A percentile compares a stretch with the other conserved stretches of the same genome.
Conservation (phyloP, 2,329 filamentous ascomycete species). For the Bisporella sp. region DNA sequence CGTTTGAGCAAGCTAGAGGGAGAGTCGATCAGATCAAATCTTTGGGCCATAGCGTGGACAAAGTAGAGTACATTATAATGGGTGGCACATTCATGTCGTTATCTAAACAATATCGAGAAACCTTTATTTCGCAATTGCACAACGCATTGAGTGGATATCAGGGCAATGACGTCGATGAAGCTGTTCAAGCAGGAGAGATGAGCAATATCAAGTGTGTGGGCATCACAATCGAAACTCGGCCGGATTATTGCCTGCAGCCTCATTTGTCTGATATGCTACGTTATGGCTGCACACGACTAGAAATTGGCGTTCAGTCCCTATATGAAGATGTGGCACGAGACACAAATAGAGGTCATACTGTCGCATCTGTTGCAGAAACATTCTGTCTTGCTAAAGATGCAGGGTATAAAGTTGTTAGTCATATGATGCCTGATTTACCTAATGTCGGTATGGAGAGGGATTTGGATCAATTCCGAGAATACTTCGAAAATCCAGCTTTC, state of each 20-base stretch:
- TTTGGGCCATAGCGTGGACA: conserved; percentile 93
- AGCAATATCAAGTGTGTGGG: conserved; percentile 97
- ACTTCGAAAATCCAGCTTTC: conserved; percentile 95
- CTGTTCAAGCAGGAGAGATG: conserved; percentile 90
- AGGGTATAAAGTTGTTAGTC: conserved; percentile 96
- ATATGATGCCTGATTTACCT: conserved; percentile 99
- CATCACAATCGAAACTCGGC: conserved; percentile 95
- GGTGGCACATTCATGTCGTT: conserved; percentile 99
- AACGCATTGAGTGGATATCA: conserved; percentile 96
- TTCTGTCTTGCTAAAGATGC: conserved; percentile 97
- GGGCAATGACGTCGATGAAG: conserved; percentile 89
- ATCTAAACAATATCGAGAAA: conserved; percentile 78
- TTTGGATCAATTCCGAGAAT: conserved; percentile 92
- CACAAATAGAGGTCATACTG: conserved; percentile 94
- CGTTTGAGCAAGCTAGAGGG: conserved; percentile 93
- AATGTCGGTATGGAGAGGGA: conserved; percentile 99
- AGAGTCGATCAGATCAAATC: conserved; percentile 95
- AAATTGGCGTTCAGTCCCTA: conserved; percentile 91
- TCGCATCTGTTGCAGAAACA: conserved; percentile 90
- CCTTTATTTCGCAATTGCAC: conserved; percentile 92
- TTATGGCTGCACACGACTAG: conserved; percentile 93
- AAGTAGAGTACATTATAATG: conserved; percentile 99
- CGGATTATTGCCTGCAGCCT: conserved; percentile 94
- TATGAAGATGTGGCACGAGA: conserved; percentile 99
- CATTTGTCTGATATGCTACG: conserved; percentile 92